Evolutionary conservation across 176 grass and related monocot genomes (phyloP).

Genomic region (Alopecurus myosuroides): DNA sequence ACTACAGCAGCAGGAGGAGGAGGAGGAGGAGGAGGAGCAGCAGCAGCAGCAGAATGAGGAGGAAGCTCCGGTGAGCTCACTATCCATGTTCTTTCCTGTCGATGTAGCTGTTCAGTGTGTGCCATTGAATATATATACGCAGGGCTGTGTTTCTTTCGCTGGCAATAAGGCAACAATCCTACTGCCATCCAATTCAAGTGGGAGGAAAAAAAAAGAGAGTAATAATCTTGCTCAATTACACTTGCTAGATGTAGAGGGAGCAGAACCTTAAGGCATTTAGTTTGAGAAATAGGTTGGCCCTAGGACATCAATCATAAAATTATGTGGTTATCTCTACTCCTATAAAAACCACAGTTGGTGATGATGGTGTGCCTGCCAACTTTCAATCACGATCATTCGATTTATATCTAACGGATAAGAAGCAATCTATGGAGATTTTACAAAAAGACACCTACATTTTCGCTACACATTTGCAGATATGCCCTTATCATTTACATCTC

Average conservation of each 20-base stretch:
- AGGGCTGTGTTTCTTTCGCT: neutral
- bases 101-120: neutral
- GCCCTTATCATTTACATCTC: too few relatives aligned
- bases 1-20: neutral
- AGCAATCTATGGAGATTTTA: too few relatives aligned
- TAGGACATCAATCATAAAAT: neutral
- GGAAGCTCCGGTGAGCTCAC: neutral
- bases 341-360: too few relatives aligned
- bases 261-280: neutral
- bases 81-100: neutral
- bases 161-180: neutral
- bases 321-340: neutral
- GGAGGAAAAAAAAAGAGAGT: too few relatives aligned
- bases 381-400: too few relatives aligned
- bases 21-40: neutral
- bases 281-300: neutral
- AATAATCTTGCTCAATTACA: neutral
- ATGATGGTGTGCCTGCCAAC: too few relatives aligned
- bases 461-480: too few relatives aligned
- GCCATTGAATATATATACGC: neutral
- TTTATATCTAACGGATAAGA: too few relatives aligned
- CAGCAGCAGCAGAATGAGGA: neutral
- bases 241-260: neutral
- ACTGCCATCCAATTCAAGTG: neutral
- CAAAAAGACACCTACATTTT: too few relatives aligned